phyloP scores from a whole-genome alignment of 345 rosid genomes.

The Trapa bicornis region DNA sequence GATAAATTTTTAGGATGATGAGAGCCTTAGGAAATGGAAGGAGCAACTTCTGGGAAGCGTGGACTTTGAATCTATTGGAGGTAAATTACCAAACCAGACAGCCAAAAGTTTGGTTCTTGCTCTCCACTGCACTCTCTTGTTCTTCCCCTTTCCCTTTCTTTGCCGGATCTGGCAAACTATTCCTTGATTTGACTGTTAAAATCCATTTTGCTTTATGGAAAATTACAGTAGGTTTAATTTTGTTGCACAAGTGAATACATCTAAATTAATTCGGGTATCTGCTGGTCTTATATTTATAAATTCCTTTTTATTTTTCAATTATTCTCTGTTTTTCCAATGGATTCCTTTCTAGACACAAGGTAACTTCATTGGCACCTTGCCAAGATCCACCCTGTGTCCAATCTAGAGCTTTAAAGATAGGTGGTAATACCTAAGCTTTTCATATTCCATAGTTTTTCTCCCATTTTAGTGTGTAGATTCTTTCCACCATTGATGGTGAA shows the following conservation, averaged over 20 bases:
- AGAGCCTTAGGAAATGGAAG: slow-evolving; percentile 71
- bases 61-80: slow-evolving; percentile 46
- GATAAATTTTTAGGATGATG: slow-evolving; percentile 42
- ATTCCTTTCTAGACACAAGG: too few relatives aligned
- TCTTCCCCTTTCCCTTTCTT: background rate
- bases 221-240: background rate
- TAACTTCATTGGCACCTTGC: too few relatives aligned
- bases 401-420: too few relatives aligned
- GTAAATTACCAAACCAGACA: slow-evolving; percentile 16
- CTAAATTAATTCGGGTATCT: too few relatives aligned
- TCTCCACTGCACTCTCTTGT: background rate
- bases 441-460: too few relatives aligned
- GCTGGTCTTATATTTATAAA: too few relatives aligned
- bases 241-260: background rate
- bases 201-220: background rate
- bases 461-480: too few relatives aligned
- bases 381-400: too few relatives aligned
- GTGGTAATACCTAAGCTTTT: too few relatives aligned
- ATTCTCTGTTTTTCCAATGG: too few relatives aligned
- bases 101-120: background rate
- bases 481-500: background rate
- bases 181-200: background rate
- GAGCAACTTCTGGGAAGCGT: slow-evolving; percentile 67
- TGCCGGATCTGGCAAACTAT: background rate
- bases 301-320: too few relatives aligned